phyloP scores from a whole-genome alignment of 2,329 filamentous ascomycete species.

The Thielaviopsis ethacetica region DNA sequence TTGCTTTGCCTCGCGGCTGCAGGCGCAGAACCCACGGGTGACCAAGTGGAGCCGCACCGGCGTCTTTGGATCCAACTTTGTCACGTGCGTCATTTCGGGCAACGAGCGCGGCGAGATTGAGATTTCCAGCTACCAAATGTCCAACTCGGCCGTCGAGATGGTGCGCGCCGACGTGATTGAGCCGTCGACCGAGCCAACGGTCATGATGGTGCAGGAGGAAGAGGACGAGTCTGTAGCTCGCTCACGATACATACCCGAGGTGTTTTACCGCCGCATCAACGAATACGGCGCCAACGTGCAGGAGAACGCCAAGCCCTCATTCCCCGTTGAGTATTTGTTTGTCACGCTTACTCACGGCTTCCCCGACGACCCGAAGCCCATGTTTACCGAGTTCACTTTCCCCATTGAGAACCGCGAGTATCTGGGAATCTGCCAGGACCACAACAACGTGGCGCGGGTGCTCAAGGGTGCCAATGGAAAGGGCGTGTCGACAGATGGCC shows the following conservation, averaged over 20 bases:
- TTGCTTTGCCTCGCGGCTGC: slow-evolving; percentile 71
- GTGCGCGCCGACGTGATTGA: slow-evolving; percentile 88
- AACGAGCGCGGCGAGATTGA: slow-evolving; percentile 78
- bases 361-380: slow-evolving; percentile 60
- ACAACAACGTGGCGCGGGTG: slow-evolving; percentile 48
- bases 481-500: slow-evolving; percentile 25
- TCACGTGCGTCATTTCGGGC: slow-evolving; percentile 90
- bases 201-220: slow-evolving; percentile 90
- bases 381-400: slow-evolving; percentile 61
- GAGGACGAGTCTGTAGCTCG: slow-evolving; percentile 43
- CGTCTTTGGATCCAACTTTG: slow-evolving; percentile 86
- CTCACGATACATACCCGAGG: slow-evolving; percentile 85
- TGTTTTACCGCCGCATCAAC: slow-evolving; percentile 91
- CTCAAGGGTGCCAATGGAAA: slow-evolving; percentile 38
- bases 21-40: slow-evolving; percentile 73
- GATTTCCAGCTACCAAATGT: slow-evolving; percentile 85
- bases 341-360: slow-evolving; percentile 95
- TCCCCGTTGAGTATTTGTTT: slow-evolving; percentile 91
- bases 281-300: slow-evolving; percentile 94
- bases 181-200: slow-evolving; percentile 76
- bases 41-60: slow-evolving; percentile 97
- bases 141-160: slow-evolving; percentile 94
- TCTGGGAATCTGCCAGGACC: slow-evolving; percentile 73
- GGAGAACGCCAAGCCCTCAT: slow-evolving; percentile 90
- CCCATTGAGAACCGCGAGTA: slow-evolving; percentile 83